phyloP scores from a whole-genome alignment of 2,329 filamentous ascomycete genomes.

The Fusarium illudens region DNA sequence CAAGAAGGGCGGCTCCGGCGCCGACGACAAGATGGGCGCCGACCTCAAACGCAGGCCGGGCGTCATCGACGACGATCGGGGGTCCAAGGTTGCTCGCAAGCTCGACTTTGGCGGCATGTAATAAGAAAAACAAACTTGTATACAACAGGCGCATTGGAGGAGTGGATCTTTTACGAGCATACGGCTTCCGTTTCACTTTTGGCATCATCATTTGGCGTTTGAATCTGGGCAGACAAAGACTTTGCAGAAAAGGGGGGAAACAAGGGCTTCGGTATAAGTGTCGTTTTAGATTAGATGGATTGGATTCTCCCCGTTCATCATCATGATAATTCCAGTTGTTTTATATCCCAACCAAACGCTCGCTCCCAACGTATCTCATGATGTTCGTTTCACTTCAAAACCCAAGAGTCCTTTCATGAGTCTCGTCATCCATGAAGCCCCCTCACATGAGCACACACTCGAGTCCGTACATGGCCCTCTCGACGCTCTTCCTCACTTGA shows the following conservation, averaged over 20 bases:
- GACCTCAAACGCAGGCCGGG: conserved; percentile 80
- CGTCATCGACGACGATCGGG: conserved; percentile 72
- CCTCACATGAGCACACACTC: conserved; percentile 89
- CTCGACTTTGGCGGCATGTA: conserved; percentile 73
- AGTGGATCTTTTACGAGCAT: background rate
- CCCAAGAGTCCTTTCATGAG: background rate
- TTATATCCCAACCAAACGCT: conserved; percentile 22
- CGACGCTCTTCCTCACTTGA: conserved; percentile 84
- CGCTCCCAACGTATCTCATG: conserved; percentile 24
- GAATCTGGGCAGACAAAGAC: conserved; percentile 1
- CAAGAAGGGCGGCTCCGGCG: conserved; percentile 75
- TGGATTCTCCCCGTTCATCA: conserved; percentile 13
- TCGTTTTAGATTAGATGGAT: conserved; percentile 14
- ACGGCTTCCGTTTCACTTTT: conserved; percentile 2
- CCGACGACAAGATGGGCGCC: conserved; percentile 78
- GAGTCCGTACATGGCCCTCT: conserved; percentile 96
- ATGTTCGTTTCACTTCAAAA: conserved; percentile 7
- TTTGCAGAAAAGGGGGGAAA: background rate
- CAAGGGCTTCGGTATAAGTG: background rate
- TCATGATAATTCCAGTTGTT: conserved; percentile 21
- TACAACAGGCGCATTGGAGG: background rate
- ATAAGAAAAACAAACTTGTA: background rate
- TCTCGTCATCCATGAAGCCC: conserved; percentile 3
- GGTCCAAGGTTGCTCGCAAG: conserved; percentile 81
- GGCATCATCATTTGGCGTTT: conserved; percentile 32